Conservation (phyloP, 139 green algal genomes). For the Chlorella sp. region DNA sequence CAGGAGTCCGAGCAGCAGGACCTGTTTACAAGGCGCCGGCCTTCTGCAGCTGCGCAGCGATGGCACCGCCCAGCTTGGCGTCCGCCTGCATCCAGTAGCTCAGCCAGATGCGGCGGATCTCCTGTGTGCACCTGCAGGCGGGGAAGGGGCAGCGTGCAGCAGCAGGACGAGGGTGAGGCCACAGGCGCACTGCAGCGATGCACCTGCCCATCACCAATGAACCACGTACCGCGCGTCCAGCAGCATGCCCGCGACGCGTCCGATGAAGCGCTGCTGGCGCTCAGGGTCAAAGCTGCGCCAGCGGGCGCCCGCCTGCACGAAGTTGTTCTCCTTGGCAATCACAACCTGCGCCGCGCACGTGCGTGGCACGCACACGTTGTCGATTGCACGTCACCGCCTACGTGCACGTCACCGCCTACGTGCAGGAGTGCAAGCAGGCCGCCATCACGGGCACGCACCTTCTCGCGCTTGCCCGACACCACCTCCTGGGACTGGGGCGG, state of each 20-base stretch:
- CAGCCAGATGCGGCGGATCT: conserved; percentile 82
- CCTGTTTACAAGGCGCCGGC: conserved; percentile 18
- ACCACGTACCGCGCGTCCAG: conserved; percentile 57
- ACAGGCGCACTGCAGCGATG: too few relatives aligned
- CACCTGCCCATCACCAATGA: too few relatives aligned
- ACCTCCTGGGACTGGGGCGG: conserved; percentile 42
- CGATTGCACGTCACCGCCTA: too few relatives aligned
- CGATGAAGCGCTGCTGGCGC: conserved; percentile 77
- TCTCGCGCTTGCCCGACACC: conserved; percentile 72
- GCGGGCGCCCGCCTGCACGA: conserved; percentile 61
- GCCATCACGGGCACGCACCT: conserved; percentile 9
- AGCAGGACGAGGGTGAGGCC: too few relatives aligned
- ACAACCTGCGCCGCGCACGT: too few relatives aligned
- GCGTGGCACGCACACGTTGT: too few relatives aligned
- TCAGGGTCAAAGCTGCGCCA: conserved; percentile 65
- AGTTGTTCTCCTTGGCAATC: conserved; percentile 95
- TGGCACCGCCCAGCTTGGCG: conserved; percentile 51
- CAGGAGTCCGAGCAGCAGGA: too few relatives aligned
- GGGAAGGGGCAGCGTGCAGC: too few relatives aligned
- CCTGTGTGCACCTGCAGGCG: conserved; percentile 14
- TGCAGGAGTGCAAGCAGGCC: background rate
- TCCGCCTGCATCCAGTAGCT: conserved; percentile 90
- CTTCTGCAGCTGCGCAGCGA: conserved; percentile 71
- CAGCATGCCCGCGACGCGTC: conserved; percentile 64
- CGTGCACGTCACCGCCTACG: too few relatives aligned